phyloP scores from a whole-genome alignment of 1,139 yeast genomes.

The Geotrichum siamense region DNA sequence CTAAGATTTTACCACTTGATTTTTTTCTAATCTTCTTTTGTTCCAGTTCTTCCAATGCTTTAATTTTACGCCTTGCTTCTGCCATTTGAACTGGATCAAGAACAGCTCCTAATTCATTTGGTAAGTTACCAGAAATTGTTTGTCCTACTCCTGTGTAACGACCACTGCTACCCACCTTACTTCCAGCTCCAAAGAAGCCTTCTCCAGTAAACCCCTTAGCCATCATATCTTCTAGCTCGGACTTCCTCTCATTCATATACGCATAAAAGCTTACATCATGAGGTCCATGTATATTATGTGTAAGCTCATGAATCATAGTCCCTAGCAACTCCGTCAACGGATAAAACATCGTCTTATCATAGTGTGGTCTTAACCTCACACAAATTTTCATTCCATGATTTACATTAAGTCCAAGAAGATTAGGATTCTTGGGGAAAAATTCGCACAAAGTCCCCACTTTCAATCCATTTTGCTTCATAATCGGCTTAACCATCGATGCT shows the following conservation, averaged over 20 bases:
- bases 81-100: constrained; percentile 19
- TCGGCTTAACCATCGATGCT: constrained; percentile 42
- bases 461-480: constrained; percentile 62
- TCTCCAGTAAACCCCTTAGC: constrained; percentile 40
- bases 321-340: constrained; percentile 67
- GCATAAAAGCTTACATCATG: constrained; percentile 70
- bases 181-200: constrained; percentile 47
- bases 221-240: constrained; percentile 51
- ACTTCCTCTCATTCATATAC: constrained; percentile 53
- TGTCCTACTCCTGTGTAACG: constrained; percentile 4
- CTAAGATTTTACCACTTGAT: constrained; percentile 25
- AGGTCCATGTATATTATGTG: constrained; percentile 74
- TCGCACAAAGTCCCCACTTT: constrained; percentile 68
- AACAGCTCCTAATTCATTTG: constrained; percentile 7
- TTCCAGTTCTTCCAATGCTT: constrained; percentile 7
- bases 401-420: constrained; percentile 76
- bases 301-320: constrained; percentile 81
- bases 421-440: constrained; percentile 68
- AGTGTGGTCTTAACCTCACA: constrained; percentile 58
- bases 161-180: constrained; percentile 44
- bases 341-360: constrained; percentile 50
- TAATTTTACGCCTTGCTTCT: constrained; percentile 21
- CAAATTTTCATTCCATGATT: constrained; percentile 72
- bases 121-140: constrained; percentile 3
- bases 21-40: constrained; percentile 16